Base-by-base conservation (phyloP, 169 alveolate genomes). In the Cryptosporidium baileyi region DNA sequence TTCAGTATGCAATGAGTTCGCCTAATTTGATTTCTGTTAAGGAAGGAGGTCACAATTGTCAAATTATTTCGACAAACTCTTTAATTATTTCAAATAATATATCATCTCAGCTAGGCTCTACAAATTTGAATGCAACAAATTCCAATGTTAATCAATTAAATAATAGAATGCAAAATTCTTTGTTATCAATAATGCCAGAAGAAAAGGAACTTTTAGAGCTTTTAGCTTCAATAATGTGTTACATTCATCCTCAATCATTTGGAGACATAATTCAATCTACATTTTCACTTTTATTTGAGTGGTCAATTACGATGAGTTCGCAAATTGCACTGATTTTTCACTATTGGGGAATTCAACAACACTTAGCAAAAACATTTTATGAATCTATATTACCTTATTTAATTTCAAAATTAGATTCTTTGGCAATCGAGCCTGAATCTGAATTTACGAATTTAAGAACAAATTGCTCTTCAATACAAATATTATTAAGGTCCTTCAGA, bases 251-350 rank as follows among this genome's bases (percentile, higher is more conserved):
- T 0, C 85, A 74, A 54, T 74, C 85, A 19, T 74, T 74, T 28
- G 85, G 85, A 6, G 85, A 74, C 24, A 74, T 74, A 32, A 74
- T 74, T 38, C 85, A 74, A 51, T 67, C 85, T 32, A 74, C 85
- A 11, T 74, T 74, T 15, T 45, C 85, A 5, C 28, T 74, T 30
- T 57, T 74, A 22, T 57, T 74, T 3, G 85, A 74, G 51, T 74
- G 85, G 85, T 74, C 85, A 15, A 74, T 60, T 13, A 54, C 24
- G 30, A 74, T 74, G 63, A 74, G 85, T 28, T 67, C 85, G 17
- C 85, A 74, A 74, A 57, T 74, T 19, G 52, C 85, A 1, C 43
- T 74, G 24, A 74, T 74, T 26, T 74, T 74, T 30, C 85, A 74
- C 45, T 74, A 74, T 17, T 74, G 85, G 85, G 85, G 85, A 17